phyloP scores from a whole-genome alignment of 306 rosid genomes.

The Aeschynomene evenia region DNA sequence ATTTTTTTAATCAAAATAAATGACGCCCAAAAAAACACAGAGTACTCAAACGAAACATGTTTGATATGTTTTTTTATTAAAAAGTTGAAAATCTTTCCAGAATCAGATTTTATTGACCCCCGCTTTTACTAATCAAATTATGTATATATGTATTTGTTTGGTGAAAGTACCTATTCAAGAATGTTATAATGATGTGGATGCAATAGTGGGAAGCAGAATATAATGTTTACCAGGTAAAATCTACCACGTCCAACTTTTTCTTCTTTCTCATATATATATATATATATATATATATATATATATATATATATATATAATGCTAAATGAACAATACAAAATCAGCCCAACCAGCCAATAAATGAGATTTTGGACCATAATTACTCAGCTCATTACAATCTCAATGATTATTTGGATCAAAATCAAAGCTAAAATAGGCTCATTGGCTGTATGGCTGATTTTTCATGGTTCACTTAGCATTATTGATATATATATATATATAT shows the following conservation, averaged over 20 bases:
- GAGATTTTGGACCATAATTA: too few relatives aligned
- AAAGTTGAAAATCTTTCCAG: constrained; percentile 8
- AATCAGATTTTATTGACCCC: constrained; percentile 12
- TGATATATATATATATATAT: background rate
- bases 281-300: constrained; percentile 4
- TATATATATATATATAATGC: constrained; percentile 2
- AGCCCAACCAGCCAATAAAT: too few relatives aligned
- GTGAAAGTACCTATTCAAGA: constrained; percentile 31
- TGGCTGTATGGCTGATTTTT: too few relatives aligned
- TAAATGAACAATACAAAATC: too few relatives aligned
- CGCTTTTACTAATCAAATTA: background rate
- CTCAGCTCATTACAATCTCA: too few relatives aligned
- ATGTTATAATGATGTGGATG: constrained; percentile 30
- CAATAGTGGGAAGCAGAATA: constrained; percentile 64
- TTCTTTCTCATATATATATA: background rate
- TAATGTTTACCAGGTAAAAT: constrained; percentile 44
- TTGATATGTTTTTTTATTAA: background rate
- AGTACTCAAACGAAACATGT: too few relatives aligned
- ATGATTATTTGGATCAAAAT: too few relatives aligned
- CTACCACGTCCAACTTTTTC: constrained; percentile 37
- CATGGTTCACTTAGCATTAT: too few relatives aligned
- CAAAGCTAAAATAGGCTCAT: too few relatives aligned
- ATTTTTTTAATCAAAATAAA: too few relatives aligned
- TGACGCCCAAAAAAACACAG: too few relatives aligned
- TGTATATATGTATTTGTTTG: constrained; percentile 33